These are phyloP conservation scores for Globisporangium cystogenes DNA, from an alignment of 352 stramenopile genomes.

Conservation along the genomic window DNA sequence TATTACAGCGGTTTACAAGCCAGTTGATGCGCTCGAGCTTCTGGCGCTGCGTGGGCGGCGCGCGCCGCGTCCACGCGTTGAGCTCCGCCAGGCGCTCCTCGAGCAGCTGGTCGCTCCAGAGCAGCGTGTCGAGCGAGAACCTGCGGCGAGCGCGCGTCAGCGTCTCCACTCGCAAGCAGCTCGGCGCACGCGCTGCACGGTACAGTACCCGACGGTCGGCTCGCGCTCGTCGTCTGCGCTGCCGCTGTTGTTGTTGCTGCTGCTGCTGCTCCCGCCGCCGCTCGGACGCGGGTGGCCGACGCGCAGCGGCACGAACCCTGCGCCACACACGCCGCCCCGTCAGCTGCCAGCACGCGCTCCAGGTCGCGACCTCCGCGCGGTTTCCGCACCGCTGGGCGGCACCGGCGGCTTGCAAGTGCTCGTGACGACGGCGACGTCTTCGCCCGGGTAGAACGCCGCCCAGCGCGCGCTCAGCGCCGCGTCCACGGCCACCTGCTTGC, in stretches of 20 bases:
- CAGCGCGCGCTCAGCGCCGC: constrained; percentile 34
- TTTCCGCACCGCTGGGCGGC: constrained; percentile 37
- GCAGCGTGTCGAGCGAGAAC: constrained; percentile 65
- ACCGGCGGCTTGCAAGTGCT: constrained; percentile 40
- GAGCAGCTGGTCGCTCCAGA: constrained; percentile 61
- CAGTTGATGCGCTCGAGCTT: constrained; percentile 64
- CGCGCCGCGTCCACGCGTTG: constrained; percentile 51
- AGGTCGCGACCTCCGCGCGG: neutral
- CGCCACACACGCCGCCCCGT: neutral
- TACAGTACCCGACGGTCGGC: constrained; percentile 24
- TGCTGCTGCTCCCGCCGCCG: constrained; percentile 4
- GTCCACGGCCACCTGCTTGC: constrained; percentile 7
- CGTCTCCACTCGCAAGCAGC: too few relatives aligned
- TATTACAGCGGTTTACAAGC: constrained; percentile 56
- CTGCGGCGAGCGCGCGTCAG: constrained; percentile 15
- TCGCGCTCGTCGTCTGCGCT: constrained; percentile 18
- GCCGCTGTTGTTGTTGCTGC: constrained; percentile 6
- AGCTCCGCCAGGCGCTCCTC: constrained; percentile 59
- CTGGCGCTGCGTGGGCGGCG: constrained; percentile 46
- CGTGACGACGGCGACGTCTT: constrained; percentile 52
- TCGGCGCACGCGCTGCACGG: too few relatives aligned
- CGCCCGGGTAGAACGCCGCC: constrained; percentile 46
- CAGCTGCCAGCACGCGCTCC: too few relatives aligned
- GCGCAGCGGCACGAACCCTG: constrained; percentile 60
- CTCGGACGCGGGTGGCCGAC: constrained; percentile 28